Evolutionary conservation across 331 rosid species (phyloP).

Genomic region (Spiraea crenata): DNA sequence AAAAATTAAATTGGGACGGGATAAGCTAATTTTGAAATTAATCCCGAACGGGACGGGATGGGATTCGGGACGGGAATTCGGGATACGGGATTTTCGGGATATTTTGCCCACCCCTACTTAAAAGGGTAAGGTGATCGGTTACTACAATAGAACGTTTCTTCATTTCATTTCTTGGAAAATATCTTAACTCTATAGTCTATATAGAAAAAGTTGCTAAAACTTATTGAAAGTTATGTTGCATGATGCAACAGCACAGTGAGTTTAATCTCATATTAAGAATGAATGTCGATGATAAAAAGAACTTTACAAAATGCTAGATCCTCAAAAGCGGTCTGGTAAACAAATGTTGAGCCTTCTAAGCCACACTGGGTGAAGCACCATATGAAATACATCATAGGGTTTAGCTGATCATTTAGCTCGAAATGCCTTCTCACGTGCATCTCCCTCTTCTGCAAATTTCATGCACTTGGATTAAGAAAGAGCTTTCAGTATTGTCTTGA

Average conservation of each 20-base stretch:
- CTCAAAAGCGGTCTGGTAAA: constrained; percentile 14
- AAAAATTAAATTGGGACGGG: too few relatives aligned
- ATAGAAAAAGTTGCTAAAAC: too few relatives aligned
- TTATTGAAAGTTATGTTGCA: neutral
- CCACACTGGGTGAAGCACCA: constrained; percentile 32
- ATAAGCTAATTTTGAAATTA: too few relatives aligned
- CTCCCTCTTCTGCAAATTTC: constrained; percentile 28
- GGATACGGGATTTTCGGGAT: too few relatives aligned
- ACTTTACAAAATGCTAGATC: neutral
- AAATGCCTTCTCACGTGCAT: constrained; percentile 28
- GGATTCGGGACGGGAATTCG: too few relatives aligned
- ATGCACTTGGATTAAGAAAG: constrained; percentile 19
- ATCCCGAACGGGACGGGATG: too few relatives aligned
- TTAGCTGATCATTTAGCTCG: constrained; percentile 34
- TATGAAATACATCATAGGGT: constrained; percentile 29
- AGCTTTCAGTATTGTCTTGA: constrained; percentile 29
- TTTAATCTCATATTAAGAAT: neutral
- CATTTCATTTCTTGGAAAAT: too few relatives aligned
- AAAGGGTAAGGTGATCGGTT: neutral
- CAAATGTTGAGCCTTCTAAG: constrained; percentile 26
- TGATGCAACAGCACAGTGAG: neutral
- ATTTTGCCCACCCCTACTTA: too few relatives aligned
- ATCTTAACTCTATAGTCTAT: too few relatives aligned
- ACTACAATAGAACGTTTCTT: too few relatives aligned
- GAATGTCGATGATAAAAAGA: neutral